Percentiles rank a stretch among this genome's conserved stretches.
These are phyloP conservation scores for Hymenoscyphus scutula DNA, from an alignment of 2,329 filamentous ascomycete genomes.

Conservation along the genomic window DNA sequence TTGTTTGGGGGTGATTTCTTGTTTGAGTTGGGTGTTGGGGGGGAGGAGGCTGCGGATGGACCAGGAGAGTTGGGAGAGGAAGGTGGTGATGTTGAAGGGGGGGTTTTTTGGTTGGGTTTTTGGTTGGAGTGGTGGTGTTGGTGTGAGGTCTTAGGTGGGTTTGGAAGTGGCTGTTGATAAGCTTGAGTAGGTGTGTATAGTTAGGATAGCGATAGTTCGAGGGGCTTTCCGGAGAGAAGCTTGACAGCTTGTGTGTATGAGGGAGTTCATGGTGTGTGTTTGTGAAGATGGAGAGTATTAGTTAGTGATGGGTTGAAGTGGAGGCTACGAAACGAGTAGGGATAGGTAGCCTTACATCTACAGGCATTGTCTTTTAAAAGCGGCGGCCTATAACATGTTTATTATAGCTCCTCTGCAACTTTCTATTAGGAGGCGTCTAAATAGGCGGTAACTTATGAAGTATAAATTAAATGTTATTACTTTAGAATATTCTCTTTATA, in stretches of 20 bases:
- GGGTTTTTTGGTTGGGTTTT: background rate
- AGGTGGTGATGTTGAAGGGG: conserved; percentile 35
- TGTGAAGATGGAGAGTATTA: too few species aligned
- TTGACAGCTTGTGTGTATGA: conserved; percentile 25
- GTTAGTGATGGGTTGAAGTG: too few species aligned
- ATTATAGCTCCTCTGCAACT: too few species aligned
- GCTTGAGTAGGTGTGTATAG: conserved; percentile 11
- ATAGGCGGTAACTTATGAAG: too few species aligned
- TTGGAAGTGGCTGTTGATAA: conserved; percentile 8
- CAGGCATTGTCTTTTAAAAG: too few species aligned
- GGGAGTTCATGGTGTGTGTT: conserved; percentile 18
- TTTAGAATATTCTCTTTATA: too few species aligned
- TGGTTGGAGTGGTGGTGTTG: background rate
- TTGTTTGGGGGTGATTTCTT: conserved; percentile 55
- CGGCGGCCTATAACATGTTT: too few species aligned
- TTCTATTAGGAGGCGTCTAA: too few species aligned
- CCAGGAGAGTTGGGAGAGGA: conserved; percentile 77
- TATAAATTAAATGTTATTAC: too few species aligned
- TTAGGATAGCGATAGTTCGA: background rate
- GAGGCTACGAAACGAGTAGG: too few species aligned
- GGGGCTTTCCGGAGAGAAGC: conserved; percentile 12
- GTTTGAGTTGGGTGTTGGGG: conserved; percentile 13
- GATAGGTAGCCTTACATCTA: too few species aligned
- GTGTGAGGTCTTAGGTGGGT: background rate
- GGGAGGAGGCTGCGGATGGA: conserved; percentile 76